A percentile compares a stretch with the other conserved stretches of the same genome.
These are phyloP conservation scores for Amesomyces nigricolor DNA, from an alignment of 2,329 filamentous ascomycete species.

Conservation along the genomic window DNA sequence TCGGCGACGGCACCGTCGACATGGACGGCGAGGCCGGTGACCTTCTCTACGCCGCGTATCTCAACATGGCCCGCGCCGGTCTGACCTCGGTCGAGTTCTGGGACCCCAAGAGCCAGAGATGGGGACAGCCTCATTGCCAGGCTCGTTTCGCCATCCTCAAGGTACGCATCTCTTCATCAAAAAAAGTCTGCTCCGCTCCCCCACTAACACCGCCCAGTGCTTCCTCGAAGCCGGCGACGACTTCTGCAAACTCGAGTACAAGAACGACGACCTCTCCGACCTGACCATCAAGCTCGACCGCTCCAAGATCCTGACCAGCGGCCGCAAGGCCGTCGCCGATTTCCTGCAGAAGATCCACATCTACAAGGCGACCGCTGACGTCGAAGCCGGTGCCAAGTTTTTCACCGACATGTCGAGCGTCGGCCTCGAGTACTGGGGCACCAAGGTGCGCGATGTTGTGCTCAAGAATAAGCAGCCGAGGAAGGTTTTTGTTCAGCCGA, in stretches of 20 bases:
- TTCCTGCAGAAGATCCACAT: slow-evolving; percentile 90
- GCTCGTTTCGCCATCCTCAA: slow-evolving; percentile 83
- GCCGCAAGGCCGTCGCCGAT: slow-evolving; percentile 74
- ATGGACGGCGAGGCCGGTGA: slow-evolving; percentile 75
- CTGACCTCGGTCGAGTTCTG: slow-evolving; percentile 86
- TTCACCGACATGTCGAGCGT: slow-evolving; percentile 82
- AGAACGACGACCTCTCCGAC: slow-evolving; percentile 68
- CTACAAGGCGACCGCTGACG: slow-evolving; percentile 85
- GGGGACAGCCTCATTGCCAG: slow-evolving; percentile 90
- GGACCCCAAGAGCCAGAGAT: slow-evolving; percentile 85
- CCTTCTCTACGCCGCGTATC: slow-evolving; percentile 80
- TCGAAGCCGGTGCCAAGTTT: slow-evolving; percentile 68
- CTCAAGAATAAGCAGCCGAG: slow-evolving; percentile 73
- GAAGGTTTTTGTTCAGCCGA: slow-evolving; percentile 91
- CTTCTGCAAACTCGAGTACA: slow-evolving; percentile 77
- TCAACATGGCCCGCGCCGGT: slow-evolving; percentile 92
- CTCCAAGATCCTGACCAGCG: slow-evolving; percentile 76
- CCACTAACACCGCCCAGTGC: slow-evolving; percentile 39
- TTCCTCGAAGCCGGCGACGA: slow-evolving; percentile 81
- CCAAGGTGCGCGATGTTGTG: slow-evolving; percentile 69
- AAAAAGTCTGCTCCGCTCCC: neutral
- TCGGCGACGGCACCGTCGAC: slow-evolving; percentile 69
- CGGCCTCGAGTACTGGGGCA: slow-evolving; percentile 75
- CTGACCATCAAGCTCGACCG: slow-evolving; percentile 78
- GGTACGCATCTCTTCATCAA: slow-evolving; percentile 22